Evolutionary conservation across 805 yeast species (phyloP), one percentile per base, ranked within the genome.

Genomic region (Spathaspora girioi): DNA sequence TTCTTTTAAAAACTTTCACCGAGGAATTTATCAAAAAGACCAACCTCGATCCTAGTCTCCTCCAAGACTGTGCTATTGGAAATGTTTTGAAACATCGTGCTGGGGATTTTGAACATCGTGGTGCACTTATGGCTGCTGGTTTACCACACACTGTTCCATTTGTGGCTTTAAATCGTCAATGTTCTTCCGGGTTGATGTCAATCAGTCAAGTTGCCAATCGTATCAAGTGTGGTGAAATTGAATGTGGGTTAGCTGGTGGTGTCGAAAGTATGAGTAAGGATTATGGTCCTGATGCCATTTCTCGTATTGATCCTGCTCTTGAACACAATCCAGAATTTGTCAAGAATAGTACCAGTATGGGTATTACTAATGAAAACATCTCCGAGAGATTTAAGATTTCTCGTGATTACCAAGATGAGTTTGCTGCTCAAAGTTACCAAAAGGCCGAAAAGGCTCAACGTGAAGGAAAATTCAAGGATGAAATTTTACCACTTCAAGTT

Each of bases 61-160:
- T 93, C 54, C 96, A 87, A 60, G 97, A 93, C 61, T 84, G 91
- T 51, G 86, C 86, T 27, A 84, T 89, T 55, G 98, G 98, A 58
- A 93, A 93, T 68, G 97, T 92, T 23, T 79, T 92, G 64, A 90
- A 91, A 73, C 79, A 82, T 43, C 96, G 96, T 47, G 96, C 97
- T 19, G 98, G 97, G 60, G 97, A 93, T 51, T 87, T 87, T 50
- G 97, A 92, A 71, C 96, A 89, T 71, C 79, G 98, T 60, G 97
- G 96, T 46, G 97, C 97, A 38, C 77, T 82, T 57, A 78, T 93
- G 53, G 92, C 91, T 17, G 96, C 97, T 11, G 97, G 97, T 27
- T 78, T 92, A 47, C 97, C 97, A 38, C 74, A 86, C 66, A 69
- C 84, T 1, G 78, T 86, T 12, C 92, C 97, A 8, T 89, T 91